Evolutionary conservation across 73 alveolate genomes (phyloP), one percentile per base, ranked within the genome.

Genomic region (Durusdinium trenchii): DNA sequence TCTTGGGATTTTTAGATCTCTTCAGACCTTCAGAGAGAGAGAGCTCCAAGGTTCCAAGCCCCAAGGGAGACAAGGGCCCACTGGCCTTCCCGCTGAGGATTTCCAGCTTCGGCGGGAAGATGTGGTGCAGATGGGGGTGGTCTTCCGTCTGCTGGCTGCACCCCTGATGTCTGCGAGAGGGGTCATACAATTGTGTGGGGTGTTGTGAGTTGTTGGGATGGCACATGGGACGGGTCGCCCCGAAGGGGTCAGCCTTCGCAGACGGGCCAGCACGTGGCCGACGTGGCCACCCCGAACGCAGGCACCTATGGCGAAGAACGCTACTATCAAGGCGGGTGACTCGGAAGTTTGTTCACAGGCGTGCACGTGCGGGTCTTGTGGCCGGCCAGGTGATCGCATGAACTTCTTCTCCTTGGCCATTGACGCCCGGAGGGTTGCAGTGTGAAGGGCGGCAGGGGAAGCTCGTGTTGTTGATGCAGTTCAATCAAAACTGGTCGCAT

Each of bases 101-200:
- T 42, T 91, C 40, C 48, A 67, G 57, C 76, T 91, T 40, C 87
- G 78, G 10, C 57, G 98, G 36, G 98, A 46, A 52, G 98, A 91
- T 48, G 98, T 91, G 40, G 98, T 91, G 75, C 98, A 91, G 67
- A 91, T 91, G 98, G 98, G 98, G 35, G 89, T 91, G 28, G 81
- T 54, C 16, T 91, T 16, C 67, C 98, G 98, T 40, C 35, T n/a
- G 57, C 52, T 45, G 73, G 86, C 86, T 71, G 26, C 26, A 60
- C n/a, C 73, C n/a, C 18, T 23, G 30, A 32, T 23, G 73, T 60
- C 73, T 60, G 73, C 12, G 69, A 57, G 69, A 57, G 69, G 23
- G 32, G 23, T 23, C 69, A 16, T 16, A 57, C 23, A 57, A 57
- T 57, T 57, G 69, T 57, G 18, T 60, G 4, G n/a, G 46, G 6